phyloP scores from a whole-genome alignment of 352 stramenopile genomes.

The Peronosclerospora sorghi region DNA sequence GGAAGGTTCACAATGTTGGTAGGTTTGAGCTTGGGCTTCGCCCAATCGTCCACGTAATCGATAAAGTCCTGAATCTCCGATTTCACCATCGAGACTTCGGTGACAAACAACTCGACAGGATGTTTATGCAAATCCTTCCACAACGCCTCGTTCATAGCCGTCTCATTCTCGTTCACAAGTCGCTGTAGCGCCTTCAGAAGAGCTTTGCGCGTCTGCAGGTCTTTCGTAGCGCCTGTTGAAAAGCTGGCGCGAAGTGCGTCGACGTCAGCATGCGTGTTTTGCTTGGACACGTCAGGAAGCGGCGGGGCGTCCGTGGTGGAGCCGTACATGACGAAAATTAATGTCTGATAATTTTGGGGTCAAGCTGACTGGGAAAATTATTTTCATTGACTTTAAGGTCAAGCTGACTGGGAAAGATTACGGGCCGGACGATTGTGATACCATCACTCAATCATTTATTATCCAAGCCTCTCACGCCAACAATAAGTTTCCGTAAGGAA shows the following conservation, averaged over 20 bases:
- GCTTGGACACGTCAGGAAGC: conserved; percentile 36
- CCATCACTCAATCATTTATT: no score
- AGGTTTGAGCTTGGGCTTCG: conserved; percentile 30
- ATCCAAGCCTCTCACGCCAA: no score
- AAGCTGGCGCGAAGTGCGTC: conserved; percentile 37
- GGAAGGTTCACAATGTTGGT: conserved; percentile 54
- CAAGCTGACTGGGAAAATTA: no score
- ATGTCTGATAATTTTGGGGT: no score
- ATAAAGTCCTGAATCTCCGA: conserved; percentile 65
- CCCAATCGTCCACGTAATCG: conserved; percentile 65
- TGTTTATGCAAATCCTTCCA: conserved; percentile 67
- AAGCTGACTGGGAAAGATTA: no score
- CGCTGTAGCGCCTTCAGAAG: conserved; percentile 39
- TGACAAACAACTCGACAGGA: conserved; percentile 44
- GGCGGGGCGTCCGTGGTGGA: conserved; percentile 1
- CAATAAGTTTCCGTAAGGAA: no score
- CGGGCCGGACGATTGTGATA: no score
- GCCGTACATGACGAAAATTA: conserved; percentile 13
- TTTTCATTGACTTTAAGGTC: no score
- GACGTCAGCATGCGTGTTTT: conserved; percentile 46
- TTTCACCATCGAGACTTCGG: conserved; percentile 40
- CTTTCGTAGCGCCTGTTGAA: conserved; percentile 30
- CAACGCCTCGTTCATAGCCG: conserved; percentile 34
- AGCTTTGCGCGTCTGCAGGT: conserved; percentile 25
- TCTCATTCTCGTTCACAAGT: conserved; percentile 41